Conservation (phyloP, 2,329 filamentous ascomycete species). For the Ophiocordyceps camponoti-floridani region DNA sequence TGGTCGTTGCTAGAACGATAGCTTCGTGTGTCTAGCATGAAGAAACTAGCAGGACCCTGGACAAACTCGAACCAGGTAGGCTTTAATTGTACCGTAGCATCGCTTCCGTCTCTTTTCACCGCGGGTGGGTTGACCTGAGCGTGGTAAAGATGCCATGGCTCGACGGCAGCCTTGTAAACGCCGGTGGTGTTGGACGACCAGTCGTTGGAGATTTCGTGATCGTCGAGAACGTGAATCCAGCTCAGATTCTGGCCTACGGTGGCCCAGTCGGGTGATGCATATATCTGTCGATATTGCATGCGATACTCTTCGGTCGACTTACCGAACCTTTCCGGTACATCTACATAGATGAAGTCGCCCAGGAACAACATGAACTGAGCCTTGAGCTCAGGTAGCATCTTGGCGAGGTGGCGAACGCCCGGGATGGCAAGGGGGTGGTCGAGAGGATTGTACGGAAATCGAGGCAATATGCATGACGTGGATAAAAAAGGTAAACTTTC, state of each 20-base stretch:
- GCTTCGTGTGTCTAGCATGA: conserved; percentile 80
- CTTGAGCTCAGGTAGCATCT: conserved; percentile 51
- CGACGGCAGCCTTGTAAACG: conserved; percentile 61
- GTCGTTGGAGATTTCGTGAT: conserved; percentile 92
- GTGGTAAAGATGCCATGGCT: conserved; percentile 80
- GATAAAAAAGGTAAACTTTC: conserved; percentile 82
- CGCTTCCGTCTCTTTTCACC: conserved; percentile 23
- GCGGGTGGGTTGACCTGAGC: conserved; percentile 69
- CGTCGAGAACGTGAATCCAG: conserved; percentile 93
- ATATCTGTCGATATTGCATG: conserved; percentile 87
- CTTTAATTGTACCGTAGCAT: conserved; percentile 21
- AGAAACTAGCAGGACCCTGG: conserved; percentile 84
- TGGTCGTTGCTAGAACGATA: conserved; percentile 56
- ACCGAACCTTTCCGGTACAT: conserved; percentile 70
- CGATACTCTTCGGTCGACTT: conserved; percentile 59
- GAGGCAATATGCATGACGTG: conserved; percentile 80
- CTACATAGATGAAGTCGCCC: conserved; percentile 79
- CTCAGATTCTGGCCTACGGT: conserved; percentile 61
- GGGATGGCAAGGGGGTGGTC: conserved; percentile 74
- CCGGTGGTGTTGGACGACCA: conserved; percentile 59
- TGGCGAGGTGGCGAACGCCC: conserved; percentile 60
- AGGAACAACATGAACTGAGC: conserved; percentile 70
- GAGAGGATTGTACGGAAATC: conserved; percentile 77
- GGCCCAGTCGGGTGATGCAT: conserved; percentile 83
- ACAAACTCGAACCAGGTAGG: conserved; percentile 80